Conservation (phyloP, 1,139 yeast genomes). For the Debaryomycetaceae sp. region DNA sequence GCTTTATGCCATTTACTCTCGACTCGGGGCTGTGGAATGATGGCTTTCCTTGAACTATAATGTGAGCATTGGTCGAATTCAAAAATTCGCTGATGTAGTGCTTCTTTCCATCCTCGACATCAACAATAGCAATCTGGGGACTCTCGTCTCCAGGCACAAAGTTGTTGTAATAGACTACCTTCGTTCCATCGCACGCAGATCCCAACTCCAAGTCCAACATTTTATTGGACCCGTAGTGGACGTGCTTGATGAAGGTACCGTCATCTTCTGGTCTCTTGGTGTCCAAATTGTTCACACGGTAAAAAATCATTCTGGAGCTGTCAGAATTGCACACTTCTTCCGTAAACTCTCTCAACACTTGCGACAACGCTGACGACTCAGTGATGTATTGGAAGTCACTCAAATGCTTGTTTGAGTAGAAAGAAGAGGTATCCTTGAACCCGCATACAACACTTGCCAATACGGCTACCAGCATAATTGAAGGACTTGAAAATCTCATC, state of each 20-base stretch:
- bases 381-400: conserved; percentile 17
- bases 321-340: conserved; percentile 14
- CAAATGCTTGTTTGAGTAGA: conserved; percentile 15
- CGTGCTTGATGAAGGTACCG: conserved; percentile 24
- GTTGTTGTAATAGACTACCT: conserved; percentile 7
- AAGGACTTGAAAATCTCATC: conserved; percentile 7
- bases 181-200: conserved; percentile 10
- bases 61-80: conserved; percentile 8
- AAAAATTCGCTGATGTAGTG: conserved; percentile 18
- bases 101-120: conserved; percentile 18
- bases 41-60: conserved; percentile 33
- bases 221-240: conserved; percentile 23
- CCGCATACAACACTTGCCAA: conserved; percentile 17
- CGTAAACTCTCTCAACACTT: conserved; percentile 13
- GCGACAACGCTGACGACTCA: conserved; percentile 14
- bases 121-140: conserved; percentile 18
- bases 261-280: conserved; percentile 2
- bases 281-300: conserved; percentile 21
- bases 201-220: conserved; percentile 21
- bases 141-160: conserved; percentile 2
- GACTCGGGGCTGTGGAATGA: conserved; percentile 18
- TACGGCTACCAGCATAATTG: conserved; percentile 2
- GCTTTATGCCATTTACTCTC: conserved; percentile 17
- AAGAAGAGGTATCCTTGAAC: conserved; percentile 32
- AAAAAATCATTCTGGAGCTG: conserved; percentile 16